A percentile compares a stretch with the other conserved stretches of the same genome.
Evolutionary conservation across 345 rosid species (phyloP).

Genomic region (Excoecaria agallocha): DNA sequence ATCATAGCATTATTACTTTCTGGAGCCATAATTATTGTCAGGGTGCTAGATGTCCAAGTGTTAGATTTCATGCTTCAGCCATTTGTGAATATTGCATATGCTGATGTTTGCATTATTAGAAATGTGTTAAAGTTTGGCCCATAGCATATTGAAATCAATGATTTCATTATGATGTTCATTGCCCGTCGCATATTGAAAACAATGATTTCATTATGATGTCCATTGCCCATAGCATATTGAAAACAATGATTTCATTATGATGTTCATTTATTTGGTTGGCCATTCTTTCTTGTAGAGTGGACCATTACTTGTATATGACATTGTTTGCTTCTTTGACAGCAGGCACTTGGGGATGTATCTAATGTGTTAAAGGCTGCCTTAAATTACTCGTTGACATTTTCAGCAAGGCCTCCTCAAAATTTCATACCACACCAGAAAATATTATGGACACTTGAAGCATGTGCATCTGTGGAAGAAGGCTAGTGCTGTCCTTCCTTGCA

Average conservation of each 20-base stretch:
- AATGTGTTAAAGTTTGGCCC: neutral
- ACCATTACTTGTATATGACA: neutral
- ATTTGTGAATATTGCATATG: neutral
- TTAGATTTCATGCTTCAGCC: neutral
- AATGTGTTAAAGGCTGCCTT: constrained; percentile 48
- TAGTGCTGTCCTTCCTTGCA: constrained; percentile 11
- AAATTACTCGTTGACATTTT: constrained; percentile 51
- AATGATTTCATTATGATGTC: neutral
- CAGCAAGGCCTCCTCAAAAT: constrained; percentile 75
- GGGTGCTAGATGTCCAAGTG: neutral
- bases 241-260: neutral
- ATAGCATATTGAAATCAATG: no score
- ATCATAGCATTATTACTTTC: neutral
- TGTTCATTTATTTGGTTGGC: neutral
- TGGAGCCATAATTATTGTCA: neutral
- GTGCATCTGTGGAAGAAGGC: constrained; percentile 58
- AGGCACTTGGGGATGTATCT: constrained; percentile 46
- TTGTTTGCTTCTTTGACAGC: constrained; percentile 17
- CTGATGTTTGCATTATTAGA: neutral
- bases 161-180: neutral
- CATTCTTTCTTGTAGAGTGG: neutral
- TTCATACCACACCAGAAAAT: constrained; percentile 74
- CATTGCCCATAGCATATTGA: no score
- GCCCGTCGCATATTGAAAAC: no score
- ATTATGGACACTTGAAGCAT: constrained; percentile 79